Evolutionary conservation across 805 yeast species (phyloP).

Genomic region (Millerago galiae): DNA sequence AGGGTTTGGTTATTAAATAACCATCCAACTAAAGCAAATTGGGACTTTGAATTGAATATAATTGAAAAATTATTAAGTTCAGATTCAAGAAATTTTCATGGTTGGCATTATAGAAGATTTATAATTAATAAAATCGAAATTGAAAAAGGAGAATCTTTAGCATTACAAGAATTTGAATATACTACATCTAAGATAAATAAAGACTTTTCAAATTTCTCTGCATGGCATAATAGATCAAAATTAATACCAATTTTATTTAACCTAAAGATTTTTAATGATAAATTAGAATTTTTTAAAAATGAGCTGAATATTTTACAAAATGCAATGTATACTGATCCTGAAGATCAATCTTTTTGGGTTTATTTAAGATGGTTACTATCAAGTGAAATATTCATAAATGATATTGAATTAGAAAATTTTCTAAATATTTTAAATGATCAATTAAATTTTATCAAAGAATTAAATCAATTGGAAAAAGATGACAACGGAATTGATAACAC

Average conservation of each 20-base stretch:
- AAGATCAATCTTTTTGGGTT: constrained; percentile 90
- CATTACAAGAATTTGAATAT: constrained; percentile 58
- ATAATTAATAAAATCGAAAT: constrained; percentile 40
- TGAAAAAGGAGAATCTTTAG: constrained; percentile 24
- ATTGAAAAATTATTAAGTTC: constrained; percentile 60
- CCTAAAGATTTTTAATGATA: constrained; percentile 24
- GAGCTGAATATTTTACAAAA: constrained; percentile 70
- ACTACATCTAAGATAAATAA: constrained; percentile 73
- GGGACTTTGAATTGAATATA: constrained; percentile 65
- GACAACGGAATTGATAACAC: constrained; percentile 52
- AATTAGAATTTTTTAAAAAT: constrained; percentile 32
- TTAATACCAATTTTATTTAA: constrained; percentile 50
- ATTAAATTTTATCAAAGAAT: constrained; percentile 44
- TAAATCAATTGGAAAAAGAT: constrained; percentile 67
- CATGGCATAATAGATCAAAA: constrained; percentile 87
- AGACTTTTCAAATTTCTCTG: constrained; percentile 89
- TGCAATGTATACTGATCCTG: constrained; percentile 89
- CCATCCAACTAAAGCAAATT: constrained; percentile 42
- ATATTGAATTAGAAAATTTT: constrained; percentile 27
- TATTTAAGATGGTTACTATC: constrained; percentile 75
- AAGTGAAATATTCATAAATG: constrained; percentile 24
- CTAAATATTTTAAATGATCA: constrained; percentile 38
- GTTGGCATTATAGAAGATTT: constrained; percentile 88
- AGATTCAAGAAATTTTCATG: constrained; percentile 88
- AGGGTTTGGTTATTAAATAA: constrained; percentile 71